Conservation (phyloP, 441 rosid genomes). For the Populus hybrid region DNA sequence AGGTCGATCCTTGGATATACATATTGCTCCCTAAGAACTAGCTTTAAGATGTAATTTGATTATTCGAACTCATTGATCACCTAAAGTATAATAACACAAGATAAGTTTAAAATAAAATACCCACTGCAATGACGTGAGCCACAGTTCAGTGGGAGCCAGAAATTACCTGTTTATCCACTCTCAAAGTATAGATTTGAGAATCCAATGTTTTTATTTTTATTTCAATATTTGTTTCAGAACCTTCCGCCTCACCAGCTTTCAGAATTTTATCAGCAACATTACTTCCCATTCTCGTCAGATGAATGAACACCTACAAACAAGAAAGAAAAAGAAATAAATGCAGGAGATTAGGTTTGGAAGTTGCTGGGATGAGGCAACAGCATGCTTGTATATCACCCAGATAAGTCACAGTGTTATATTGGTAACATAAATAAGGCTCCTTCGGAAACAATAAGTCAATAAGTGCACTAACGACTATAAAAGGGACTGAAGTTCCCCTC, state of each 20-base stretch:
- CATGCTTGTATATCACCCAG: neutral
- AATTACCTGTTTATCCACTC: conserved; percentile 84
- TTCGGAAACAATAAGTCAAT: neutral
- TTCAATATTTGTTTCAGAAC: conserved; percentile 68
- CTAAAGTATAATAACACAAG: too few species aligned
- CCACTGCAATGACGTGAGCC: neutral
- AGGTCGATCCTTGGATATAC: too few species aligned
- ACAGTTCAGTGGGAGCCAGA: conserved; percentile 1
- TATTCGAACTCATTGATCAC: neutral
- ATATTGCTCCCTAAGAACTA: neutral
- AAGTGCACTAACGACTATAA: conserved; percentile 3
- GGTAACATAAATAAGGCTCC: neutral
- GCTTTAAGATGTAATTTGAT: neutral
- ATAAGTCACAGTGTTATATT: neutral
- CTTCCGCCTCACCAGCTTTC: conserved; percentile 35
- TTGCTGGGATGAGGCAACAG: neutral
- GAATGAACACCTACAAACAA: conserved; percentile 20
- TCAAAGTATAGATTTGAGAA: conserved; percentile 83
- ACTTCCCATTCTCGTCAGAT: conserved; percentile 51
- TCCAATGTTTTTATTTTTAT: conserved; percentile 90
- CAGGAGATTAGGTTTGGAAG: neutral
- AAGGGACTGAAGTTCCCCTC: neutral
- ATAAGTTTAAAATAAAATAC: neutral
- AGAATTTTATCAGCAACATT: conserved; percentile 42
- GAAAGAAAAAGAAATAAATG: neutral